Conservation (phyloP, 495 filamentous ascomycete species). For the Copromyces sp. region DNA sequence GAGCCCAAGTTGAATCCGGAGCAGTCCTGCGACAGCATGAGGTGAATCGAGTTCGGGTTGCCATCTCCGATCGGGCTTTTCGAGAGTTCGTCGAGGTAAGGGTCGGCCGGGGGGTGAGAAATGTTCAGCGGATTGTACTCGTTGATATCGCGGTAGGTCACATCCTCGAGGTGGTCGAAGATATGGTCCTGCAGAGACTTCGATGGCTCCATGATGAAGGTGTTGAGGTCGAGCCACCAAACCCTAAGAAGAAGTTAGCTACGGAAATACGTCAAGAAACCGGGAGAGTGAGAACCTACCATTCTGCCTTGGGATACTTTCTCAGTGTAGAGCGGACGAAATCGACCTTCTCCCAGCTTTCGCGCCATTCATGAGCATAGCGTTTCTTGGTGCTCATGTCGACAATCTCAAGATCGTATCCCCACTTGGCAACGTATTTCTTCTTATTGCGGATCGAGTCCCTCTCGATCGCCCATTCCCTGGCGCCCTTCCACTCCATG, state of each 20-base stretch:
- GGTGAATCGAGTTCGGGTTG: constrained; percentile 62
- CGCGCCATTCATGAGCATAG: constrained; percentile 97
- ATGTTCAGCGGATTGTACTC: constrained; percentile 93
- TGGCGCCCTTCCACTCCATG: constrained; percentile 96
- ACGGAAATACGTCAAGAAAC: background rate
- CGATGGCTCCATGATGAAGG: constrained; percentile 93
- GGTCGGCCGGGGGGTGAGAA: constrained; percentile 61
- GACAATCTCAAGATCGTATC: constrained; percentile 90
- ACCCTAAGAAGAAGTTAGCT: constrained; percentile 53
- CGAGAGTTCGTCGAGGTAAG: constrained; percentile 63
- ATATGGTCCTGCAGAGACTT: constrained; percentile 86
- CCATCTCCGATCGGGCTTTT: constrained; percentile 66
- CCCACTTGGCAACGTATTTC: constrained; percentile 78
- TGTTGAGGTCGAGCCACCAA: constrained; percentile 98
- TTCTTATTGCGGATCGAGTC: constrained; percentile 94
- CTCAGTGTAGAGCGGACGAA: constrained; percentile 81
- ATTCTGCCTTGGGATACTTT: constrained; percentile 93
- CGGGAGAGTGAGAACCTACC: constrained; percentile 44
- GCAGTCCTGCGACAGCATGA: constrained; percentile 90
- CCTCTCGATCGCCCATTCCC: constrained; percentile 96
- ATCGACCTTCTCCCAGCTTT: constrained; percentile 99
- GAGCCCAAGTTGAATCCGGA: constrained; percentile 93
- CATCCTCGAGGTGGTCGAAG: constrained; percentile 64
- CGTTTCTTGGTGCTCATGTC: constrained; percentile 98
- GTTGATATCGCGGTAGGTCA: constrained; percentile 94